Conservation (phyloP, 345 rosid species). For the Ricinus communis region DNA sequence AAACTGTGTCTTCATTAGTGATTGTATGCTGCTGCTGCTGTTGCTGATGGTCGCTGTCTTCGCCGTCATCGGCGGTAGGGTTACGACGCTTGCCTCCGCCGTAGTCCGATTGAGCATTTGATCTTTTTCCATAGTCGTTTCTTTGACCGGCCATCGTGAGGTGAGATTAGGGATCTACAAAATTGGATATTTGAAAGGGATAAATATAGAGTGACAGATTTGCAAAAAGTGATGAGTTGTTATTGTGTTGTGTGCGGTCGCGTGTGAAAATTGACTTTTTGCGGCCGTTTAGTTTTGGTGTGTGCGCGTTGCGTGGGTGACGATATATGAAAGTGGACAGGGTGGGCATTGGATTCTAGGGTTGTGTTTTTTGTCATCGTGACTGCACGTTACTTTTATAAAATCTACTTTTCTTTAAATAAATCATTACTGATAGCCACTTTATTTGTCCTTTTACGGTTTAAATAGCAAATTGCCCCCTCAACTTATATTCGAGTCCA, state of each 20-base stretch:
- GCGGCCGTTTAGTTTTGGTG: background rate
- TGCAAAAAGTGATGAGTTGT: no score
- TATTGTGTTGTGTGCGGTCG: no score
- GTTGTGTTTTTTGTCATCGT: background rate
- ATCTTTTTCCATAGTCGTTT: constrained; percentile 36
- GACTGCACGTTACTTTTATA: no score
- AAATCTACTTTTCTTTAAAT: no score
- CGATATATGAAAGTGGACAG: no score
- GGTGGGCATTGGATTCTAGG: constrained; percentile 4
- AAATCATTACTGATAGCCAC: no score
- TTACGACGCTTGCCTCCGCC: constrained; percentile 37
- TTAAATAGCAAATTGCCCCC: no score
- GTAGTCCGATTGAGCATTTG: constrained; percentile 30
- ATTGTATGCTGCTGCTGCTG: constrained; percentile 10
- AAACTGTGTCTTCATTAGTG: constrained; percentile 33
- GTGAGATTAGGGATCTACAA: background rate
- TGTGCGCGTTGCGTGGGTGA: background rate
- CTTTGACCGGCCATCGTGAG: constrained; percentile 32
- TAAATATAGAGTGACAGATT: no score
- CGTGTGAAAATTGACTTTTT: background rate
- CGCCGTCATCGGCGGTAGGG: constrained; percentile 23
- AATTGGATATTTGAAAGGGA: background rate
- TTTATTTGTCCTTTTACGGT: no score
- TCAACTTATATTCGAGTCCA: no score
- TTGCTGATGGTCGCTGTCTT: constrained; percentile 13